Conservation (phyloP, 306 rosid genomes). For the Luffa aegyptiaca region DNA sequence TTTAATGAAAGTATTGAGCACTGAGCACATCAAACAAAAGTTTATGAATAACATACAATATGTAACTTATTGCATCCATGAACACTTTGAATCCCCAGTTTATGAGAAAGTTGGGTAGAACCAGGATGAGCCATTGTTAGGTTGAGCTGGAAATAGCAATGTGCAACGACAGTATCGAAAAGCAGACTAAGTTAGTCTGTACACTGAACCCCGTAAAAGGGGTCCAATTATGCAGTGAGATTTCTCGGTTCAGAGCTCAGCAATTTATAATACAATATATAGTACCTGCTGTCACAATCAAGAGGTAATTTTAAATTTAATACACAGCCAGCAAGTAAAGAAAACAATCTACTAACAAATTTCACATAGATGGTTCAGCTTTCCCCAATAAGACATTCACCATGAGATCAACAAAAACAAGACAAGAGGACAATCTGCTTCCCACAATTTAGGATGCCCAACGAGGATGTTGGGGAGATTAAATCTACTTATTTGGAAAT, state of each 20-base stretch:
- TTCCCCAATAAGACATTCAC: neutral
- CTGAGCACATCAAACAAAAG: neutral
- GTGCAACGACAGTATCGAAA: constrained; percentile 8
- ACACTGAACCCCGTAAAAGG: neutral
- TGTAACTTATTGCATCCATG: constrained; percentile 28
- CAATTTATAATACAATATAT: neutral
- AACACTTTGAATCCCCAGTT: constrained; percentile 25
- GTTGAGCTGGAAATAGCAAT: neutral
- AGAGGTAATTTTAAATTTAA: neutral
- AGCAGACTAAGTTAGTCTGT: neutral
- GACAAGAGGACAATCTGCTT: neutral
- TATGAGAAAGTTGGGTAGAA: constrained; percentile 46
- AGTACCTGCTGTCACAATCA: constrained; percentile 3
- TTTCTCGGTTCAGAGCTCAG: neutral
- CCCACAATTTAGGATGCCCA: neutral
- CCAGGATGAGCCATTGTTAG: constrained; percentile 44
- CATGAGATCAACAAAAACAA: neutral
- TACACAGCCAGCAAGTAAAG: neutral
- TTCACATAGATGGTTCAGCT: neutral
- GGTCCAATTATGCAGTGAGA: neutral
- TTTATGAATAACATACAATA: constrained; percentile 33
- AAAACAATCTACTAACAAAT: neutral
- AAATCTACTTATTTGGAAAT: neutral
- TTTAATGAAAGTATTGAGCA: neutral
- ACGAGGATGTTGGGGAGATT: neutral